Evolutionary conservation across 2,329 filamentous ascomycete genomes (phyloP).

Genomic region (Curvularia sp.): DNA sequence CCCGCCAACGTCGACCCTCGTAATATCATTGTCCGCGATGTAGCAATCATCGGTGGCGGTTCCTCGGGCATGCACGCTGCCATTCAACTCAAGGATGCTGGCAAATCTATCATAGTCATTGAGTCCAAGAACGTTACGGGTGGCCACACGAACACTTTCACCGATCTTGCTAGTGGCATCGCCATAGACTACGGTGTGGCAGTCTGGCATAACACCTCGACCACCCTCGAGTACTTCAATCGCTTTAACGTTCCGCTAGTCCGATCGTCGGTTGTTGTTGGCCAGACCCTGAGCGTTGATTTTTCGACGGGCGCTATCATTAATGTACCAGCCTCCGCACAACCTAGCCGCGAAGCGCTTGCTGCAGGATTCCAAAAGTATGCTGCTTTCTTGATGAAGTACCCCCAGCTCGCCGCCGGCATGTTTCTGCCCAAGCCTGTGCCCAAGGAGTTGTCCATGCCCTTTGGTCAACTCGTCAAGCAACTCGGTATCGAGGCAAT

Average conservation of each 20-base stretch:
- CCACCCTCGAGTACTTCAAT: slow-evolving; percentile 40
- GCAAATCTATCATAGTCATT: slow-evolving; percentile 51
- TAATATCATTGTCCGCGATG: slow-evolving; percentile 31
- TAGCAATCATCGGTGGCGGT: slow-evolving; percentile 55
- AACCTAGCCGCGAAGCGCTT: slow-evolving; percentile 9
- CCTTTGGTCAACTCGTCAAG: slow-evolving; percentile 58
- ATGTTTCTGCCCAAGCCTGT: slow-evolving; percentile 56
- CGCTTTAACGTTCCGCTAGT: slow-evolving; percentile 24
- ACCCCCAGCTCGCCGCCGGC: slow-evolving; percentile 40
- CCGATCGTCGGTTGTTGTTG: background rate
- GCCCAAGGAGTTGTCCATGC: slow-evolving; percentile 57
- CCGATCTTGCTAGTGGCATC: slow-evolving; percentile 42
- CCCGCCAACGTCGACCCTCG: background rate
- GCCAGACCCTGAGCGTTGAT: slow-evolving; percentile 28
- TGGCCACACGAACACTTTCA: slow-evolving; percentile 60
- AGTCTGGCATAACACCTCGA: slow-evolving; percentile 51
- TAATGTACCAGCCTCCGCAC: background rate
- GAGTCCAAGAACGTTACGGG: slow-evolving; percentile 54
- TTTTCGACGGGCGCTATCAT: slow-evolving; percentile 38
- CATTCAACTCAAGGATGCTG: slow-evolving; percentile 49
- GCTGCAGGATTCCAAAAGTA: slow-evolving; percentile 31
- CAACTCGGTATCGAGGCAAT: slow-evolving; percentile 58
- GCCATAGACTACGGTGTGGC: slow-evolving; percentile 49
- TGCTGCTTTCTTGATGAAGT: slow-evolving; percentile 30
- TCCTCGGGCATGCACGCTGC: slow-evolving; percentile 53